phyloP scores from a whole-genome alignment of 176 grass and related monocot genomes.

The Oryza australiensis region DNA sequence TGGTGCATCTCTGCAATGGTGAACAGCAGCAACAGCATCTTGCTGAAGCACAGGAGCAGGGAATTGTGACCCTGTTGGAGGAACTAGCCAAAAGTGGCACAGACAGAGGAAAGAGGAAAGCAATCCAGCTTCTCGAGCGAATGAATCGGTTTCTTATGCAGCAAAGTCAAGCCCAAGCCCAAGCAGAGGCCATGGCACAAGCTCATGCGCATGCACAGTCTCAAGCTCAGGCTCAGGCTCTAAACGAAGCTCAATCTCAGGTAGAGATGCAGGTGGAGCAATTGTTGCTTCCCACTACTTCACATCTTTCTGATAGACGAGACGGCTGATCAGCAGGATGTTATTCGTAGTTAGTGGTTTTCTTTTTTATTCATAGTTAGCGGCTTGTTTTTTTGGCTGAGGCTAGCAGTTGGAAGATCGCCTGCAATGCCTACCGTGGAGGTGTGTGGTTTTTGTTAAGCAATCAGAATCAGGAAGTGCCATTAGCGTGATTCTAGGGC shows the following conservation, averaged over 20 bases:
- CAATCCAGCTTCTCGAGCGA: constrained; percentile 63
- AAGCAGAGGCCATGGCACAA: constrained; percentile 43
- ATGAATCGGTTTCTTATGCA: constrained; percentile 70
- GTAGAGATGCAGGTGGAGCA: constrained; percentile 35
- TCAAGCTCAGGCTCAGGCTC: constrained; percentile 4
- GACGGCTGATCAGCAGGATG: constrained; percentile 23
- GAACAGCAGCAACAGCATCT: constrained; percentile 72
- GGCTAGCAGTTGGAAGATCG: constrained; percentile 49
- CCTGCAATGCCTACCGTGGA: constrained; percentile 39
- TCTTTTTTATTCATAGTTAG: constrained; percentile 32
- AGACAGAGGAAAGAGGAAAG: constrained; percentile 85
- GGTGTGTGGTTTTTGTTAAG: constrained; percentile 26
- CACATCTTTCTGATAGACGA: constrained; percentile 49
- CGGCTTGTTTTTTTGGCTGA: constrained; percentile 34
- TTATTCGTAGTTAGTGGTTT: constrained; percentile 32
- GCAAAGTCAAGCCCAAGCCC: constrained; percentile 63
- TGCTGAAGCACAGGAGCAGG: constrained; percentile 73
- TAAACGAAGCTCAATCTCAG: constrained; percentile 19
- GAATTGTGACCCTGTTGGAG: constrained; percentile 62
- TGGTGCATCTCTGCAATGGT: constrained; percentile 82
- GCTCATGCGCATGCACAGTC: constrained; percentile 15
- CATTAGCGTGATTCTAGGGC: constrained; percentile 17
- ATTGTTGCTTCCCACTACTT: constrained; percentile 21
- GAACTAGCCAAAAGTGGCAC: constrained; percentile 68
- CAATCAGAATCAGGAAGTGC: constrained; percentile 28